phyloP scores from a whole-genome alignment of 306 rosid genomes.

The Aeschynomene evenia region DNA sequence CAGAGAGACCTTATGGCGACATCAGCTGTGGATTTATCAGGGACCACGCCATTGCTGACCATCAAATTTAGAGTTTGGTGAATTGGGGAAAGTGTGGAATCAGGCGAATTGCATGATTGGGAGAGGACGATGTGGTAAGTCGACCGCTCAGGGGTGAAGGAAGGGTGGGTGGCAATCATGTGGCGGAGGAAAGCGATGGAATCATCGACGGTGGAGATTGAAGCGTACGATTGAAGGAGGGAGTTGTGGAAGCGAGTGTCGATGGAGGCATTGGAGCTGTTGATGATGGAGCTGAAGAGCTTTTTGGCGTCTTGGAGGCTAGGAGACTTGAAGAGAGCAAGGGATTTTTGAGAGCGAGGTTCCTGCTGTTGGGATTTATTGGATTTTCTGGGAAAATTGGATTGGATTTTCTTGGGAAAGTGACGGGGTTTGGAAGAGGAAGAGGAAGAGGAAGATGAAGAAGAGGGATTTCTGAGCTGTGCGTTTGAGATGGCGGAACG shows the following conservation, averaged over 20 bases:
- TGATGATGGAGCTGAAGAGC: constrained; percentile 48
- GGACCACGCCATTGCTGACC: constrained; percentile 53
- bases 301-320: constrained; percentile 65
- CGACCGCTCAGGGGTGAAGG: constrained; percentile 69
- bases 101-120: constrained; percentile 50
- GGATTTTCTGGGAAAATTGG: constrained; percentile 23
- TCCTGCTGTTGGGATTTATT: background rate
- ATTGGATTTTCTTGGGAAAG: constrained; percentile 34
- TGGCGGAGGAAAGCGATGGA: constrained; percentile 71
- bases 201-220: constrained; percentile 57
- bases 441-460: constrained; percentile 30
- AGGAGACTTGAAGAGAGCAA: constrained; percentile 54
- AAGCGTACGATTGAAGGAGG: constrained; percentile 68
- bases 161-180: constrained; percentile 55
- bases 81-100: constrained; percentile 50
- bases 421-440: constrained; percentile 29
- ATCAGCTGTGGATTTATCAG: constrained; percentile 66
- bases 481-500: constrained; percentile 55
- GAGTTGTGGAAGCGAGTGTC: constrained; percentile 57
- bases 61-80: constrained; percentile 69
- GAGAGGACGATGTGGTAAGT: constrained; percentile 65
- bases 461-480: constrained; percentile 38
- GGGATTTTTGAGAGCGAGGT: constrained; percentile 15
- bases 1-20: constrained; percentile 70
- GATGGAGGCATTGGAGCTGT: constrained; percentile 24